Evolutionary conservation across 78 protist genomes (phyloP), one percentile per base, ranked within the genome.

Genomic region (Dictyostelium firmibasis): DNA sequence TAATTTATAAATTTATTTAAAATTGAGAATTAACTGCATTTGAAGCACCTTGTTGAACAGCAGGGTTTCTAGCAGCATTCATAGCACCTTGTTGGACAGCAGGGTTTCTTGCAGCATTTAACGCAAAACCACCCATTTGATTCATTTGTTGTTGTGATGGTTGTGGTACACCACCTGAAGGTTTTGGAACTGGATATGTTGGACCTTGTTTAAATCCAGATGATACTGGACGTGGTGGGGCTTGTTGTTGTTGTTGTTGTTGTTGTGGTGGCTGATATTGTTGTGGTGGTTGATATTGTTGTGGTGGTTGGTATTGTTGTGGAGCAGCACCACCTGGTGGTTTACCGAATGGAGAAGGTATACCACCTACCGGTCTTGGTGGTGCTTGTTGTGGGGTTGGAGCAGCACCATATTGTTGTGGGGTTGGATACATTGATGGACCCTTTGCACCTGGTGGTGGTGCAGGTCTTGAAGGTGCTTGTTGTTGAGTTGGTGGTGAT

Each of bases 61-160:
- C 76, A 50, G 92, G 92, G 74, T 85, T 78, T 31, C 64, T 27
- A 0, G 92, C 92, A 3, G 50, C 76, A 16, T 85, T 85, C 33
- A 50, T 50, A 0, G 92, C 92, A 16, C 27, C 77, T 50, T 25
- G 33, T 75, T 85, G 92, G 33, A 67, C 75, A 18, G 77, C 92
- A 29, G 92, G 92, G 20, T 85, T 85, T 11, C 47, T 41, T 16
- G 79, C 92, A 16, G 79, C 92, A 74, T 57, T 43, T n/a, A 57
- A 43, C 10, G 83, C 92, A 47, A 44, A 74, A 10, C 57, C 69
- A 53, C 60, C 60, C 35, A n/a, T 43, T 77, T 35, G 60, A 33
- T 72, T 72, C 79, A 72, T 72, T 77, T 77, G 50, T 41, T 41
- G 60, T 77, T 77, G 83, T 3, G 50, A 23, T 77, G 83, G 83